Evolutionary conservation across 1,284 basidiomycete species (phyloP).

Genomic region (Cryptococcus maquisensis): DNA sequence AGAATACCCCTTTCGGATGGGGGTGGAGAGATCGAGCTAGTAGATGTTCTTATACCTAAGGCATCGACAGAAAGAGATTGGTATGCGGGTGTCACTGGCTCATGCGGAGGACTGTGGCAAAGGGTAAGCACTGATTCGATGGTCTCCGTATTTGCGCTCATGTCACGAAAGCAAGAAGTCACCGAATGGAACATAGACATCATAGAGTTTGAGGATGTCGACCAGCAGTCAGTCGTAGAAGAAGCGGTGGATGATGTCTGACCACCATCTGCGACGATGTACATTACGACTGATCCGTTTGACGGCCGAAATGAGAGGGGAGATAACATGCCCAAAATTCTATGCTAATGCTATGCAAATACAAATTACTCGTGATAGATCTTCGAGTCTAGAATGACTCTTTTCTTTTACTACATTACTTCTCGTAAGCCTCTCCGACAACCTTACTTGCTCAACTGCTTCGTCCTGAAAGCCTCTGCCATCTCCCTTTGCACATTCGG

Average conservation of each 20-base stretch:
- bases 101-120: constrained; percentile 34
- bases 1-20: constrained; percentile 5
- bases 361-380: neutral
- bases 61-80: constrained; percentile 13
- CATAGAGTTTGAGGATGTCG: too few relatives aligned
- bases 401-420: neutral
- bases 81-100: constrained; percentile 30
- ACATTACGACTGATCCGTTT: neutral
- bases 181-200: too few relatives aligned
- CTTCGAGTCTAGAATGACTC: neutral
- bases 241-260: too few relatives aligned
- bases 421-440: neutral
- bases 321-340: neutral
- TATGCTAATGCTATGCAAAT: constrained; percentile 3
- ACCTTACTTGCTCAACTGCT: constrained; percentile 31
- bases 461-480: constrained; percentile 63
- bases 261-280: too few relatives aligned
- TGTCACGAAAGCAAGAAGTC: too few relatives aligned
- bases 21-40: constrained; percentile 12
- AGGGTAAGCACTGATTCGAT: constrained; percentile 9
- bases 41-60: constrained; percentile 17
- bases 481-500: constrained; percentile 82
- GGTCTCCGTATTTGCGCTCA: too few relatives aligned
- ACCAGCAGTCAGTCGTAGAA: too few relatives aligned
- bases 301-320: neutral